Percentiles rank a stretch among this genome's conserved stretches.
These are phyloP conservation scores for Suhomyces bokatorum DNA, from an alignment of 1,139 yeast genomes.

Conservation along the genomic window DNA sequence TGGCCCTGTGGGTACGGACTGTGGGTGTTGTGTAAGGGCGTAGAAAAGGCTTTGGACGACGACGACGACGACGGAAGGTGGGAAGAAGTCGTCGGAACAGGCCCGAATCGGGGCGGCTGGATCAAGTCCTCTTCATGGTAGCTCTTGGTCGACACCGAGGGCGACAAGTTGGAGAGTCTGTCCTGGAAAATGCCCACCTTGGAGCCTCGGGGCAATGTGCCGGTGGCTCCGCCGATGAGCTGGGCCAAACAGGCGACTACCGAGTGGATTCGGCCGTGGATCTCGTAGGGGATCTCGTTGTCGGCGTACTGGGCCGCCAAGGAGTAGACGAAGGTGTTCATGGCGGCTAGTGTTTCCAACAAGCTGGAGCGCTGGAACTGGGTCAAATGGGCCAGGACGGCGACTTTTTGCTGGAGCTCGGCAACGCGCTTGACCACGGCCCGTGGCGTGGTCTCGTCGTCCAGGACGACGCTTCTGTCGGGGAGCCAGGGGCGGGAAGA, in stretches of 20 bases:
- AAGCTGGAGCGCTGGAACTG: conserved; percentile 16
- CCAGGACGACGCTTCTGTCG: background rate
- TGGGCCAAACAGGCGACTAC: conserved; percentile 3
- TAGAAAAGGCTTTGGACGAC: background rate
- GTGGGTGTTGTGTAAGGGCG: background rate
- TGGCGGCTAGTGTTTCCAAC: conserved; percentile 13
- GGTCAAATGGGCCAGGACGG: conserved; percentile 9
- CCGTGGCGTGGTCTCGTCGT: conserved; percentile 5
- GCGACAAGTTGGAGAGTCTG: conserved; percentile 17
- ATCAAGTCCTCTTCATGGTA: conserved; percentile 10
- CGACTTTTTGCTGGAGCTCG: conserved; percentile 8
- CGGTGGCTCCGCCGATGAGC: conserved; percentile 9
- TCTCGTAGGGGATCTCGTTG: conserved; percentile 10
- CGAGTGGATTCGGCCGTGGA: conserved; percentile 9
- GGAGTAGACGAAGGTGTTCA: conserved; percentile 14
- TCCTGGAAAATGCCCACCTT: conserved; percentile 19
- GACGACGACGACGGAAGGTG: too few relatives aligned
- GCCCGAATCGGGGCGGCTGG: conserved; percentile 3
- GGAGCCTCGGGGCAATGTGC: background rate
- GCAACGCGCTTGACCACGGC: conserved; percentile 2
- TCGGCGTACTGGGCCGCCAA: conserved; percentile 14
- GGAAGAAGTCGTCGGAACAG: too few relatives aligned
- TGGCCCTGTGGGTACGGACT: background rate
- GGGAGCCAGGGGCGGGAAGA: background rate
- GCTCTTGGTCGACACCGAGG: conserved; percentile 17